A percentile compares a stretch with the other conserved stretches of the same genome.
These are phyloP conservation scores for Tripterygium wilfordii DNA, from an alignment of 177 flowering plant species.

Conservation along the genomic window DNA sequence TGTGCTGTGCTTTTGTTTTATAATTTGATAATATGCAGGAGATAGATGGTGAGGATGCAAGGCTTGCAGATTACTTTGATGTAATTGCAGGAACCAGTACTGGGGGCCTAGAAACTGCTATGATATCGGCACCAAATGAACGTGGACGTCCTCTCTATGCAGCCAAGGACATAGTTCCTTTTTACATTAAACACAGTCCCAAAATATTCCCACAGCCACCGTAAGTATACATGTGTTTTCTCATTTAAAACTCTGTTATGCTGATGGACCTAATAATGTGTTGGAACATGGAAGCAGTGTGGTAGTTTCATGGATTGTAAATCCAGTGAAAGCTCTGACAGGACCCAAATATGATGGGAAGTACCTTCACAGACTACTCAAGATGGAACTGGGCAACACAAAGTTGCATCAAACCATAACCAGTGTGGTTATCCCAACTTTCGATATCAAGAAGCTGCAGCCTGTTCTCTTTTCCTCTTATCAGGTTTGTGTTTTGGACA, in stretches of 20 bases:
- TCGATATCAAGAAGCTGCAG: conserved; percentile 48
- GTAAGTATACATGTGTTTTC: no score
- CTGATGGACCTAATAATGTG: no score
- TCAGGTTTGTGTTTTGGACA: conserved; percentile 23
- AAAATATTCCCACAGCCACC: conserved; percentile 43
- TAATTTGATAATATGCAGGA: no score
- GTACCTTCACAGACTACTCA: conserved; percentile 29
- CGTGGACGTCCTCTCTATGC: conserved; percentile 37
- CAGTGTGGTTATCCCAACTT: conserved; percentile 50
- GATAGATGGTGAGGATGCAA: conserved; percentile 46
- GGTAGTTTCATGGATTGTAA: conserved; percentile 1
- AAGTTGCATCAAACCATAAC: conserved; percentile 47
- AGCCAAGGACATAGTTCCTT: conserved; percentile 42
- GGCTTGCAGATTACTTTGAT: conserved; percentile 64
- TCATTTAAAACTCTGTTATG: no score
- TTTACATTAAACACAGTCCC: conserved; percentile 45
- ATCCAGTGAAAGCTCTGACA: conserved; percentile 10
- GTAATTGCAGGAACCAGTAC: conserved; percentile 64
- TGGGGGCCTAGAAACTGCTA: conserved; percentile 56
- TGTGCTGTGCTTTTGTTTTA: no score
- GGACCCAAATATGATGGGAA: conserved; percentile 62
- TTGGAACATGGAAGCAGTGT: conserved; percentile 8
- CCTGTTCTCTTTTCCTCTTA: conserved; percentile 48
- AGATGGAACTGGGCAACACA: conserved; percentile 20
- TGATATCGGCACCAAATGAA: conserved; percentile 51